Evolutionary conservation across 345 rosid species (phyloP).

Genomic region (Iberis pinnata): DNA sequence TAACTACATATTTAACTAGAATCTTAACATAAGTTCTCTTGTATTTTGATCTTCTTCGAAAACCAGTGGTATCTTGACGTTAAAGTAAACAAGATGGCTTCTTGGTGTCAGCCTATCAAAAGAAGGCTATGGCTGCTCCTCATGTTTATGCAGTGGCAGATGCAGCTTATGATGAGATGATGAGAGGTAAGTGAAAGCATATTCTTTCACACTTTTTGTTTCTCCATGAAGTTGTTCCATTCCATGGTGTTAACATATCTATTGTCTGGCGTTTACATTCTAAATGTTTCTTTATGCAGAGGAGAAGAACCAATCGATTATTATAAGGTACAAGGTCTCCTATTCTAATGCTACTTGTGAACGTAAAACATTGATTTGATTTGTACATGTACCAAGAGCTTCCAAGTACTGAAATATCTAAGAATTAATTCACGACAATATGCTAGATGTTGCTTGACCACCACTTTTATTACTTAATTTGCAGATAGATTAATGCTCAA

Average conservation of each 20-base stretch:
- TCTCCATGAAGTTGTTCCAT: no score
- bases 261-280: slow-evolving; percentile 18
- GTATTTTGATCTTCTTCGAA: no score
- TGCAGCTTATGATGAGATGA: slow-evolving; percentile 81
- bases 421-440: background rate
- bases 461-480: slow-evolving; percentile 16
- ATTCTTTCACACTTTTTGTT: no score
- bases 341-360: background rate
- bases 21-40: no score
- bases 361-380: background rate
- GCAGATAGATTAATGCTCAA: slow-evolving; percentile 78
- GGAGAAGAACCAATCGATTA: slow-evolving; percentile 75
- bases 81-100: no score
- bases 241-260: no score
- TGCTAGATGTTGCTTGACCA: background rate
- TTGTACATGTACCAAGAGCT: slow-evolving; percentile 2
- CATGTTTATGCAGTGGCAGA: slow-evolving; percentile 82
- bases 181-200: slow-evolving; percentile 75
- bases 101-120: slow-evolving; percentile 54
- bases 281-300: slow-evolving; percentile 56
- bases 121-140: slow-evolving; percentile 54
- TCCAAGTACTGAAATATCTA: slow-evolving; percentile 2
- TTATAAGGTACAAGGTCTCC: slow-evolving; percentile 78
- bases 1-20: no score
- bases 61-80: no score